phyloP scores from a whole-genome alignment of 768 basidiomycete genomes.

The Pisolithus sp. region DNA sequence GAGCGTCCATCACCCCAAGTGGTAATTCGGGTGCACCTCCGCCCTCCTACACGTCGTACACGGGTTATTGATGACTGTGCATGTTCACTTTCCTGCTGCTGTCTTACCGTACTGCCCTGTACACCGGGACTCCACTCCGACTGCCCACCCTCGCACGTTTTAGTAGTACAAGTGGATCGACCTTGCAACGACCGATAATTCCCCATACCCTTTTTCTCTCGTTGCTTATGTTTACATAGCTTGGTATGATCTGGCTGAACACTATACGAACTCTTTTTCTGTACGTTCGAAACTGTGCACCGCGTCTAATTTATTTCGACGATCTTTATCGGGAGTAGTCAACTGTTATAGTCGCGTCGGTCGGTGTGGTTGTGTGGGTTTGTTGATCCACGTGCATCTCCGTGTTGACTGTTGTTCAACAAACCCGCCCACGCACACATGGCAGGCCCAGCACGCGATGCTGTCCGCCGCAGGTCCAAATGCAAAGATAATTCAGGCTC shows the following conservation, averaged over 20 bases:
- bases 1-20: constrained; percentile 44
- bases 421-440: constrained; percentile 1
- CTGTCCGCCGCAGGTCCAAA: neutral
- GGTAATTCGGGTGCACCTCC: constrained; percentile 34
- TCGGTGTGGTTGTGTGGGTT: constrained; percentile 8
- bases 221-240: too few species aligned
- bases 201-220: too few species aligned
- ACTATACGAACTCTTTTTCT: too few species aligned
- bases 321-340: too few species aligned
- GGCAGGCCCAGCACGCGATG: constrained; percentile 5
- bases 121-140: neutral
- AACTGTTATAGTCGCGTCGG: too few species aligned
- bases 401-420: neutral
- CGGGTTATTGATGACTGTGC: constrained; percentile 39
- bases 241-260: too few species aligned
- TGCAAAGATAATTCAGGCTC: neutral
- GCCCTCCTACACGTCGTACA: constrained; percentile 50
- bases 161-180: too few species aligned
- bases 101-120: neutral
- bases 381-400: constrained; percentile 6
- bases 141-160: neutral
- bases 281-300: too few species aligned
- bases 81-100: neutral
- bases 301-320: neutral
- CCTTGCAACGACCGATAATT: too few species aligned